Conservation (phyloP, 1,139 yeast species). For the Taphrina wiesneri region DNA sequence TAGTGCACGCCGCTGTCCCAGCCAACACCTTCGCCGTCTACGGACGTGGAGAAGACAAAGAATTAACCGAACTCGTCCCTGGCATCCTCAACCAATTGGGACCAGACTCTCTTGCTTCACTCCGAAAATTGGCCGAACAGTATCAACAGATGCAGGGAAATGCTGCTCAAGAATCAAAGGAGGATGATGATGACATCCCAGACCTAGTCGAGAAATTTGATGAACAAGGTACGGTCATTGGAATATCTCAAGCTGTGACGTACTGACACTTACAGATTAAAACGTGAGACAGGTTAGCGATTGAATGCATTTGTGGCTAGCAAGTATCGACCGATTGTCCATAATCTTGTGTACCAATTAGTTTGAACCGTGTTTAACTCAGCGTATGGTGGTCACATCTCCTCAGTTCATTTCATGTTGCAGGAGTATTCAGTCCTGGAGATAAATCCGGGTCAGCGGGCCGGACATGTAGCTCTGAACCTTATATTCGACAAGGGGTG, state of each 20-base stretch:
- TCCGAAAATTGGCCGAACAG: conserved; percentile 88
- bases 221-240: conserved; percentile 27
- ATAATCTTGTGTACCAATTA: background rate
- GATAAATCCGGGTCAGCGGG: too few relatives aligned
- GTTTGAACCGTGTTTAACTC: background rate
- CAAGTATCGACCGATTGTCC: background rate
- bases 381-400: background rate
- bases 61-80: conserved; percentile 89
- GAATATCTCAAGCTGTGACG: background rate
- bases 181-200: conserved; percentile 64
- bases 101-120: conserved; percentile 88
- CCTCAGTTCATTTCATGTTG: too few relatives aligned
- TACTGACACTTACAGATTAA: background rate
- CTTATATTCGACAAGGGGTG: background rate
- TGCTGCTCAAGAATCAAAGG: conserved; percentile 51
- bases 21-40: conserved; percentile 92
- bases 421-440: too few relatives aligned
- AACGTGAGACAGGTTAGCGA: background rate
- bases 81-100: conserved; percentile 95
- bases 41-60: conserved; percentile 94
- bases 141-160: conserved; percentile 52
- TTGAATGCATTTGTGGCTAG: conserved; percentile 2
- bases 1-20: conserved; percentile 89
- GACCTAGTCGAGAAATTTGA: conserved; percentile 59
- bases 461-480: too few relatives aligned